A percentile compares a stretch with the other conserved stretches of the same genome.
phyloP scores from a whole-genome alignment of 805 yeast species.

The Lachancea quebecensis region DNA sequence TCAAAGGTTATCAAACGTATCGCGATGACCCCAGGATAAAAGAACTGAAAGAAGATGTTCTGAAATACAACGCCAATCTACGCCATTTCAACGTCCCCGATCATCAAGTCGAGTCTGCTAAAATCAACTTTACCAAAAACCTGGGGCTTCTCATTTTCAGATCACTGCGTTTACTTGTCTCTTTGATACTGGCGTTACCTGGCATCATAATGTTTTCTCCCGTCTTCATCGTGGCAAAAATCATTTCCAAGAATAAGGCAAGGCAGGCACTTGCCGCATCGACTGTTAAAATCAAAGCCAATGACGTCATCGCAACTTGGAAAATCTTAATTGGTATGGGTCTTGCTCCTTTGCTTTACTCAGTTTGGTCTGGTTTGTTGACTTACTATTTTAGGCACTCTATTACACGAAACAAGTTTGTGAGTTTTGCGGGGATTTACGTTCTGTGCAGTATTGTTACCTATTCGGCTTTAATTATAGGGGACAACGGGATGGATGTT shows the following conservation, averaged over 20 bases:
- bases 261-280: conserved; percentile 76
- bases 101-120: conserved; percentile 45
- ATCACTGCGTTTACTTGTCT: conserved; percentile 45
- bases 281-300: conserved; percentile 83
- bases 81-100: conserved; percentile 56
- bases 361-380: conserved; percentile 66
- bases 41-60: conserved; percentile 53
- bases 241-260: conserved; percentile 67
- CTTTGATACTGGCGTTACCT: conserved; percentile 68
- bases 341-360: conserved; percentile 79
- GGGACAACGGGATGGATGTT: conserved; percentile 89
- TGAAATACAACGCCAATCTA: conserved; percentile 67
- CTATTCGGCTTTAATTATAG: conserved; percentile 83
- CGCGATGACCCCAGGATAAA: conserved; percentile 63
- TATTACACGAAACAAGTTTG: conserved; percentile 27
- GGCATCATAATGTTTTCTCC: conserved; percentile 88
- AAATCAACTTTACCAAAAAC: conserved; percentile 44
- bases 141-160: conserved; percentile 51
- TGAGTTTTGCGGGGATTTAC: conserved; percentile 48
- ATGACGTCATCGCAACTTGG: conserved; percentile 97
- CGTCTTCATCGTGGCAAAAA: conserved; percentile 71
- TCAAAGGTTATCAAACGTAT: conserved; percentile 71
- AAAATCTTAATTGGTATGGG: conserved; percentile 85
- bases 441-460: conserved; percentile 66
- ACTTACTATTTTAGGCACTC: conserved; percentile 31